phyloP scores from a whole-genome alignment of 2,329 filamentous ascomycete species.

The Arthrobotrys entomopaga region DNA sequence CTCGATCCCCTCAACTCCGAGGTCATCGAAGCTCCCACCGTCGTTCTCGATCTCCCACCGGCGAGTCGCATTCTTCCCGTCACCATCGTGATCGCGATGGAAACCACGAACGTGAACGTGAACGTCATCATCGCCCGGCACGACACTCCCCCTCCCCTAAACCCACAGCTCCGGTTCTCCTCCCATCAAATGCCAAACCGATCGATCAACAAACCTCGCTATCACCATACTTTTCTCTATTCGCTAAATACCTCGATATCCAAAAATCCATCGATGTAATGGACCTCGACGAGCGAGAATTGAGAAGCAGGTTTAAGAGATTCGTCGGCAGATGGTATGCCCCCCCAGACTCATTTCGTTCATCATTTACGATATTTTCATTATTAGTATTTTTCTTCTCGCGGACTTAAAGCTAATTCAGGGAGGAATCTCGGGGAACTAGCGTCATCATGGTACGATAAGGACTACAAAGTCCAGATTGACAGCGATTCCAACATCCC shows the following conservation, averaged over 20 bases:
- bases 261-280: conserved; percentile 81
- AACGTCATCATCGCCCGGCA: conserved; percentile 56
- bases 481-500: conserved; percentile 55
- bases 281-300: conserved; percentile 75
- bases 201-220: conserved; percentile 74
- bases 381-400: conserved; percentile 12
- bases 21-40: conserved; percentile 12
- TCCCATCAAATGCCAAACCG: conserved; percentile 70
- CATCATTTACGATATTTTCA: conserved; percentile 1
- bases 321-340: conserved; percentile 85
- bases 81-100: conserved; percentile 26
- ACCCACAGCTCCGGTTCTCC: conserved; percentile 56
- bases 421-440: conserved; percentile 83
- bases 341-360: conserved; percentile 6
- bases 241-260: conserved; percentile 87
- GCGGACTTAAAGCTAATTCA: conserved; percentile 64
- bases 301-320: conserved; percentile 89
- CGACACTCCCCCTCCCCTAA: conserved; percentile 54
- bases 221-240: conserved; percentile 61
- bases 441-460: conserved; percentile 92
- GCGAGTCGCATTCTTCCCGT: conserved; percentile 32
- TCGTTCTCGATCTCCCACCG: conserved; percentile 45
- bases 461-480: conserved; percentile 70
- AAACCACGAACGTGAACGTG: conserved; percentile 51
- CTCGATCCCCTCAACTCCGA: conserved; percentile 5